Percentiles rank a stretch among this genome's conserved stretches.
Evolutionary conservation across 148 eudicot species (phyloP).

Genomic region (Spergularia marina): DNA sequence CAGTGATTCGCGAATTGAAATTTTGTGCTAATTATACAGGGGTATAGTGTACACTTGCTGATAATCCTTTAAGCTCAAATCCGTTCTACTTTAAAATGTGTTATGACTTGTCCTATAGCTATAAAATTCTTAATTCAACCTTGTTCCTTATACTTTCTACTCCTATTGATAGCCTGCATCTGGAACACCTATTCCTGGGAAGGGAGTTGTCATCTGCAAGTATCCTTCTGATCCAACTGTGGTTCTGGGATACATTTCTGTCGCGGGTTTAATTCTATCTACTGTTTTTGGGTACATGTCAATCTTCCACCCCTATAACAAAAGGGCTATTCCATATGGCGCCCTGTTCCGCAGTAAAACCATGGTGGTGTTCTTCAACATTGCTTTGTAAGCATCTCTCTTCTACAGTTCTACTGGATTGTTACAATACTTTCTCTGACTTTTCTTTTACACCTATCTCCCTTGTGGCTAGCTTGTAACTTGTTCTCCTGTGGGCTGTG

Average conservation of each 20-base stretch:
- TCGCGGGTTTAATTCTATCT: conserved; percentile 46
- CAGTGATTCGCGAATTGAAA: neutral
- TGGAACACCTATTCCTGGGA: conserved; percentile 70
- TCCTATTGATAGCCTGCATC: conserved; percentile 59
- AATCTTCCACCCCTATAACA: conserved; percentile 70
- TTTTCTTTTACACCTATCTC: too few relatives aligned
- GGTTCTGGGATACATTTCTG: conserved; percentile 63
- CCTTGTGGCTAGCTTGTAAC: too few relatives aligned
- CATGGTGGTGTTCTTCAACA: conserved; percentile 67
- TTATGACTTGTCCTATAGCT: neutral
- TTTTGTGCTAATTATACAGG: neutral
- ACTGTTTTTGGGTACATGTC: conserved; percentile 54
- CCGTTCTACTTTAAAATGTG: neutral
- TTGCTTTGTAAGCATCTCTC: conserved; percentile 62
- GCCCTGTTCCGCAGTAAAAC: conserved; percentile 68
- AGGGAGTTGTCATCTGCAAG: conserved; percentile 77
- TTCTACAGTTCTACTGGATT: neutral
- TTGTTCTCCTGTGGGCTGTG: too few relatives aligned
- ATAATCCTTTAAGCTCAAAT: neutral
- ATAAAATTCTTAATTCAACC: neutral
- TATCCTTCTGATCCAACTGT: conserved; percentile 75
- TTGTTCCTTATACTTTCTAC: neutral
- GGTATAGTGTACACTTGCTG: neutral
- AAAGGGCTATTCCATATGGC: conserved; percentile 59
- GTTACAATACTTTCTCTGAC: neutral